Evolutionary conservation across 2,329 filamentous ascomycete species (phyloP), one percentile per base, ranked within the genome.

Genomic region (Cladophialophora yegresii): DNA sequence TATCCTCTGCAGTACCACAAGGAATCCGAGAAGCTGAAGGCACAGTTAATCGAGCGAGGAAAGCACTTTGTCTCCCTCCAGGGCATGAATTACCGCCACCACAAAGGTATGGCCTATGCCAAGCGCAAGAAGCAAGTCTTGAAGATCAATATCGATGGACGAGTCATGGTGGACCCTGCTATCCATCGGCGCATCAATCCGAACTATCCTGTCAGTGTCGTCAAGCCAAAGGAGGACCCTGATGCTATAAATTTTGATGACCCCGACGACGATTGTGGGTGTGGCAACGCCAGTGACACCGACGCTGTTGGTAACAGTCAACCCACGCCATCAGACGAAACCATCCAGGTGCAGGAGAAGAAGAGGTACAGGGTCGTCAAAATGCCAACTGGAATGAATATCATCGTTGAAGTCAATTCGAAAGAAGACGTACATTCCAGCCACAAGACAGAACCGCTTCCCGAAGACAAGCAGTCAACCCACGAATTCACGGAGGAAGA

Each of bases 141-240:
- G 73, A 93, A 92, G 75, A 88, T 96, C 76, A 92, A 92, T 73
- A 89, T 96, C 75, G 91, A 92, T 67, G 90, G 92, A 20, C 87
- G 93, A 32, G 84, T 96, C 67, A 96, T 96, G 92, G 82, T 96
- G 26, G 93, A 96, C 73, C 87, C 91, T 0, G 87, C 87, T 3
- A 90, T 90, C 49, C 92, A 96, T 77, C 86, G 91, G 8, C 86
- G 91, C 36, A 90, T 93, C 75, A 91, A 95, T 70, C 90, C 92
- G 0, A 96, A 96, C 74, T 96, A 96, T 70, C 85, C 85, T 0
- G 85, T 93, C 71, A 91, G 89, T 23, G 82, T 85, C 1, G 87
- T 96, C 61, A 87, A 89, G 56, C 85, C 89, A 0, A 89, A 90
- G 70, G 88, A 92, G 63, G 83, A 86, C 28, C 85, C 89, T 70